Conservation (phyloP, 2,329 filamentous ascomycete genomes). For the Graphiopsis chlorocephala region DNA sequence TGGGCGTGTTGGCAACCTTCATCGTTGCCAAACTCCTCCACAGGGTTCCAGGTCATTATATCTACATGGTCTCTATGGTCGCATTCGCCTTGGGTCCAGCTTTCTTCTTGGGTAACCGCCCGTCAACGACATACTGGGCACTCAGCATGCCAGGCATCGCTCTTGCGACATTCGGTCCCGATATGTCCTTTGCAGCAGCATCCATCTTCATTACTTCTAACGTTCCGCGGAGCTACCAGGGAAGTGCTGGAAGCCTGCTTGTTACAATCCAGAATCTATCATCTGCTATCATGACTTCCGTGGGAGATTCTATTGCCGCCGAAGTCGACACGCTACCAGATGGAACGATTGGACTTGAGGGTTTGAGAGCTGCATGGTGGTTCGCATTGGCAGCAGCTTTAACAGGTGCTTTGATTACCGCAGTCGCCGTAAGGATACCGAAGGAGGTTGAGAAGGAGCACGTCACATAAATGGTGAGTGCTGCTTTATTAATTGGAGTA, state of each 20-base stretch:
- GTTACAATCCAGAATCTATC: constrained; percentile 50
- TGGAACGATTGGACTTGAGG: constrained; percentile 28
- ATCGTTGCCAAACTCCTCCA: constrained; percentile 49
- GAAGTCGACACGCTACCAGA: constrained; percentile 25
- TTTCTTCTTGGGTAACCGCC: constrained; percentile 42
- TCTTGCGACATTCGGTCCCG: constrained; percentile 48
- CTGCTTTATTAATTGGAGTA: not conserved
- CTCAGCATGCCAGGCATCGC: constrained; percentile 46
- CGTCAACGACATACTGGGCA: constrained; percentile 44
- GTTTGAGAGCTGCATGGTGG: constrained; percentile 32
- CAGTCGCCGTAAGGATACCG: constrained; percentile 28
- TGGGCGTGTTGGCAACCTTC: constrained; percentile 46
- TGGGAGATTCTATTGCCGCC: constrained; percentile 29
- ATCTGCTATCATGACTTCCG: constrained; percentile 40
- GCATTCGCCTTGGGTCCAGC: constrained; percentile 39
- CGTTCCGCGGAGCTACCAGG: constrained; percentile 48
- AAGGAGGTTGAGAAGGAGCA: constrained; percentile 34
- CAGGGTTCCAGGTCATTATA: constrained; percentile 46
- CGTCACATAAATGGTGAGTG: constrained; percentile 18
- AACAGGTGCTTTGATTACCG: constrained; percentile 26
- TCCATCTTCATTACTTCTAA: constrained; percentile 50
- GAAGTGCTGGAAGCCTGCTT: constrained; percentile 45
- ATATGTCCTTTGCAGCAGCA: constrained; percentile 48
- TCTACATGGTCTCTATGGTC: constrained; percentile 46
- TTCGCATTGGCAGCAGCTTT: constrained; percentile 26